phyloP scores from a whole-genome alignment of 1,284 basidiomycete genomes.

The Leucoagaricus sp. region DNA sequence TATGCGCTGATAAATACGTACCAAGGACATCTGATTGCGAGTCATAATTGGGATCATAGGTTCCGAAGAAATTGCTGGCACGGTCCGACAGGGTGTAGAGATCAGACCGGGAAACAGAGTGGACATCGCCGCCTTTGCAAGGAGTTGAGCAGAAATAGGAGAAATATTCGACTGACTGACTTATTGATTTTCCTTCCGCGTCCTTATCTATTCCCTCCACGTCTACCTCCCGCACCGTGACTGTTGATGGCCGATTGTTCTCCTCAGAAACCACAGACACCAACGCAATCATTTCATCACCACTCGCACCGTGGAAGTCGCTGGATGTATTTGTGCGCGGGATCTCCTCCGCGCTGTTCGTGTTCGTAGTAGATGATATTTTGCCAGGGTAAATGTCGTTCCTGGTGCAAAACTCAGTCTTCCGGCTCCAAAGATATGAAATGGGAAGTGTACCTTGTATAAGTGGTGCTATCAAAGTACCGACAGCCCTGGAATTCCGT shows the following conservation, averaged over 20 bases:
- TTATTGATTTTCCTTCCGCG: conserved; percentile 30
- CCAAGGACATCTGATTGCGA: conserved; percentile 31
- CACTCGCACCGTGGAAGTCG: conserved; percentile 1
- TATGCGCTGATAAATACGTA: conserved; percentile 18
- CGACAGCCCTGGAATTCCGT: background rate
- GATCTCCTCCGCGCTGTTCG: conserved; percentile 6
- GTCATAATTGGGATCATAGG: conserved; percentile 39
- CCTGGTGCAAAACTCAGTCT: background rate
- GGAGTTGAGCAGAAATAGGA: background rate
- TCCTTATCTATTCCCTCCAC: conserved; percentile 20
- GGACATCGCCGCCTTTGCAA: conserved; percentile 17
- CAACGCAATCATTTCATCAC: conserved; percentile 35
- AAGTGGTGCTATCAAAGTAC: background rate
- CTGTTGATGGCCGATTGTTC: conserved; percentile 5
- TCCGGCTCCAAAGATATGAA: background rate
- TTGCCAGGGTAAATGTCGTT: conserved; percentile 6
- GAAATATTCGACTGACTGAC: conserved; percentile 16
- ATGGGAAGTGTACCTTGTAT: background rate
- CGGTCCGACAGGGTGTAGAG: conserved; percentile 26
- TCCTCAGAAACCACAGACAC: conserved; percentile 5
- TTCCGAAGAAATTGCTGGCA: conserved; percentile 28
- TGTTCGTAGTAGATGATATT: conserved; percentile 7
- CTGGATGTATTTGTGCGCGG: background rate
- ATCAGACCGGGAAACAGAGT: conserved; percentile 22
- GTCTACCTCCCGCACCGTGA: conserved; percentile 10